These are phyloP conservation scores for Mollisia scopiformis DNA, from an alignment of 2,329 filamentous ascomycete genomes.

Conservation along the genomic window DNA sequence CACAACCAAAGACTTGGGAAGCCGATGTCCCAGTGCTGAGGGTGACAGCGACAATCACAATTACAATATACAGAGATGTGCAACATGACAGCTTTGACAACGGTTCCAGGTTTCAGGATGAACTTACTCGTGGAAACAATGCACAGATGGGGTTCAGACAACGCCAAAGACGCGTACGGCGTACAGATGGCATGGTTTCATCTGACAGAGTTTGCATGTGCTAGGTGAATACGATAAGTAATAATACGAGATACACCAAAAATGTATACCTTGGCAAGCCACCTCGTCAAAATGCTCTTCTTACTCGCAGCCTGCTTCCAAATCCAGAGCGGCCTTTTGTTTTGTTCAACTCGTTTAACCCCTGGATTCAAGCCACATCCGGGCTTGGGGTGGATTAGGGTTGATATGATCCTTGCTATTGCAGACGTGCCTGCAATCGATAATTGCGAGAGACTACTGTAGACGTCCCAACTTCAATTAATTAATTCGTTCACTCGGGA, in stretches of 20 bases:
- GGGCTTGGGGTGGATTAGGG: neutral
- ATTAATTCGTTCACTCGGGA: too few relatives aligned
- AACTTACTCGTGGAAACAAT: neutral
- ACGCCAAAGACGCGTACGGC: neutral
- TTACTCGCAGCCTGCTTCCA: neutral
- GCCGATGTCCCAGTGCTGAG: neutral
- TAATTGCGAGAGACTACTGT: neutral
- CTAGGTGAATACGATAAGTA: neutral
- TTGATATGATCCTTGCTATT: neutral
- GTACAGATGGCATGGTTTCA: neutral
- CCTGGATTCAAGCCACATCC: neutral
- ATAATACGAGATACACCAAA: neutral
- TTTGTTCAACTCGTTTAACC: neutral
- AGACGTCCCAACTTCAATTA: neutral
- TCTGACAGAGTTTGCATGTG: neutral
- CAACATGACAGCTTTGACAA: neutral
- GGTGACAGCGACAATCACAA: slow-evolving; percentile 5
- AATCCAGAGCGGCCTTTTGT: neutral
- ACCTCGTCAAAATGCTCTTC: neutral
- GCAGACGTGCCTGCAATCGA: neutral
- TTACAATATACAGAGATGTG: neutral
- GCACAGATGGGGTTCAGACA: neutral
- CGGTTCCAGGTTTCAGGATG: neutral
- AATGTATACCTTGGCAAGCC: neutral
- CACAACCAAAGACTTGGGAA: neutral